A percentile compares a stretch with the other conserved stretches of the same genome.
Conservation (phyloP, 306 rosid genomes). For the Glycine soja region DNA sequence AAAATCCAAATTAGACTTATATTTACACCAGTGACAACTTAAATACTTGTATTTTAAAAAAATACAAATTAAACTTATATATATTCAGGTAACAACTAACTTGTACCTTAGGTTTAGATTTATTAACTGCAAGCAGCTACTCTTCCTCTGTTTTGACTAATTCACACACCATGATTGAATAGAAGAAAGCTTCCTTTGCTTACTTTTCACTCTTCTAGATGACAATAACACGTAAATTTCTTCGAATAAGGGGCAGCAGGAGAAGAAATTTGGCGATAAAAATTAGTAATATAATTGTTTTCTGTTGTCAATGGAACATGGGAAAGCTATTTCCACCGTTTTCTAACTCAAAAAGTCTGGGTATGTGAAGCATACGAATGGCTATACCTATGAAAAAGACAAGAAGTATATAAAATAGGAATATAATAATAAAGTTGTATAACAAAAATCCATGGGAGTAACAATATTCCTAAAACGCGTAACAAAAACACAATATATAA, state of each 20-base stretch:
- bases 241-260: constrained; percentile 17
- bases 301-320: neutral
- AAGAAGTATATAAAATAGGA: neutral
- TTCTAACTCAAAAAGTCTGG: constrained; percentile 16
- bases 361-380: neutral
- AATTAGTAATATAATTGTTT: constrained; percentile 11
- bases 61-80: neutral
- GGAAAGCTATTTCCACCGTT: neutral
- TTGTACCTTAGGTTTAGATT: neutral
- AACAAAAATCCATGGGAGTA: neutral
- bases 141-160: constrained; percentile 12
- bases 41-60: too few relatives aligned
- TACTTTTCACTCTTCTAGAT: constrained; percentile 50
- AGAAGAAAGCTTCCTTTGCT: constrained; percentile 20
- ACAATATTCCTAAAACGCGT: neutral
- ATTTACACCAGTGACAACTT: too few relatives aligned
- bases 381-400: neutral
- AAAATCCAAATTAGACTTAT: too few relatives aligned
- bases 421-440: constrained; percentile 7
- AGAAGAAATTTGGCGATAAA: constrained; percentile 20
- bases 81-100: neutral
- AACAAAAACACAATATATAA: neutral
- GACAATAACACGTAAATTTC: constrained; percentile 6
- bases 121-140: neutral
- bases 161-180: neutral